A percentile compares a stretch with the other conserved stretches of the same genome.
Evolutionary conservation across 192 early-diverging fungal species (phyloP).

Genomic region (Entomortierella beljakovae): DNA sequence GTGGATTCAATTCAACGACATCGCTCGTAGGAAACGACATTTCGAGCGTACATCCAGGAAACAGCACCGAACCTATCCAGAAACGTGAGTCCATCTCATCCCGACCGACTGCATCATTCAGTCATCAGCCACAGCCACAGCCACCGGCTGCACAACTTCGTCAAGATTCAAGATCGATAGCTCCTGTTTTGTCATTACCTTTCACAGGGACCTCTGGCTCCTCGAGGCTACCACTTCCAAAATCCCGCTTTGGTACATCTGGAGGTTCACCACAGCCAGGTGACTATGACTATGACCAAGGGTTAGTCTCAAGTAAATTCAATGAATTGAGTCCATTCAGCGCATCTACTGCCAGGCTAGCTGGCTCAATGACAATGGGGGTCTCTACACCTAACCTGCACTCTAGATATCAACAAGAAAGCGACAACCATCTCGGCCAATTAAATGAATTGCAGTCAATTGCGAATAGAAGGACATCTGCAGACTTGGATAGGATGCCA

Average conservation of each 20-base stretch:
- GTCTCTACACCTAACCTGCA: slow-evolving; percentile 5
- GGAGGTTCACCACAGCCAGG: neutral
- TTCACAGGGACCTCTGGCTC: neutral
- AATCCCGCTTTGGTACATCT: neutral
- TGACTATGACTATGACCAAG: neutral
- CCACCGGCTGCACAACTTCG: neutral
- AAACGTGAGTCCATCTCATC: neutral
- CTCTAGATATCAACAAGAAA: neutral
- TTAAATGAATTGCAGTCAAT: slow-evolving; percentile 9
- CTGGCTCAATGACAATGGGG: neutral
- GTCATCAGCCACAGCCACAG: neutral
- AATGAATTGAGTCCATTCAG: neutral
- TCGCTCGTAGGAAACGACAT: neutral
- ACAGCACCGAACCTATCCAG: neutral
- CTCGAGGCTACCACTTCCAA: slow-evolving; percentile 26
- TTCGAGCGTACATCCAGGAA: slow-evolving; percentile 1
- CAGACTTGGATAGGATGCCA: slow-evolving; percentile 22
- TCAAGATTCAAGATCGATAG: neutral
- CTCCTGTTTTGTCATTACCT: neutral
- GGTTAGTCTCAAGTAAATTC: neutral
- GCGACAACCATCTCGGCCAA: neutral
- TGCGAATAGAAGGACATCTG: slow-evolving; percentile 18
- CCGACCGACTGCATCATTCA: neutral
- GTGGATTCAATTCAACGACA: neutral
- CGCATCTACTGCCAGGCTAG: slow-evolving; percentile 8